Evolutionary conservation across 2,329 filamentous ascomycete genomes (phyloP), one percentile per base, ranked within the genome.

Genomic region (Fusarium chlamydosporum): DNA sequence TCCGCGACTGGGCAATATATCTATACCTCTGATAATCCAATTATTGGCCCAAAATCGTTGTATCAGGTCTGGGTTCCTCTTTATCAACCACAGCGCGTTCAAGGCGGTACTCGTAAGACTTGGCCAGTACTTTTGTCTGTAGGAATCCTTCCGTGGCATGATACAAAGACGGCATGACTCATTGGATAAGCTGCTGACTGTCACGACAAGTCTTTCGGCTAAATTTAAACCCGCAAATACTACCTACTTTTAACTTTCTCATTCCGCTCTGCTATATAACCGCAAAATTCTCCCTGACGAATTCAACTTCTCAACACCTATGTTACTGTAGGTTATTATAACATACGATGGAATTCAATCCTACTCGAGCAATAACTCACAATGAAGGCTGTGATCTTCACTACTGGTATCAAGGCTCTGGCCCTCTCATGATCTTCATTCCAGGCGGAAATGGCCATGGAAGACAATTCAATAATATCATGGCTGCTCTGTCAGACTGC

Each of bases 381-480:
- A 63, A 64, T 7, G 59, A 64, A 11, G 59, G 59, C 0, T 63
- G 61, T 1, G 51, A 45, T 11, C n/a, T 63, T 0, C 59, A 64
- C 7, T 63, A 64, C 10, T 63, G 61, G 61, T 57, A 57, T 6
- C 59, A 63, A 31, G 61, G 59, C 0, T 31, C 12, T 0, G 59
- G 61, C 0, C 51, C 59, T 16, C 59, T 64, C 0, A 63, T 63
- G 1, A 6, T 64, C 3, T 64, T 64, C 29, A 9, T 63, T 0
- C 58, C 59, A 2, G 61, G 61, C 2, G 61, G 58, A 0, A 63
- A 64, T 2, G 61, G 61, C 0, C 61, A 63, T 0, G 61, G 59
- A 1, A n/a, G 52, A 9, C 61, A 63, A 0, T 63, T 63, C 8
- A 58, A 63, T 15, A 63, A 63, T n/a, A 64, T 64, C 0, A 63